Evolutionary conservation across 306 rosid species (phyloP).

Genomic region (Sechiopsis laciniata): DNA sequence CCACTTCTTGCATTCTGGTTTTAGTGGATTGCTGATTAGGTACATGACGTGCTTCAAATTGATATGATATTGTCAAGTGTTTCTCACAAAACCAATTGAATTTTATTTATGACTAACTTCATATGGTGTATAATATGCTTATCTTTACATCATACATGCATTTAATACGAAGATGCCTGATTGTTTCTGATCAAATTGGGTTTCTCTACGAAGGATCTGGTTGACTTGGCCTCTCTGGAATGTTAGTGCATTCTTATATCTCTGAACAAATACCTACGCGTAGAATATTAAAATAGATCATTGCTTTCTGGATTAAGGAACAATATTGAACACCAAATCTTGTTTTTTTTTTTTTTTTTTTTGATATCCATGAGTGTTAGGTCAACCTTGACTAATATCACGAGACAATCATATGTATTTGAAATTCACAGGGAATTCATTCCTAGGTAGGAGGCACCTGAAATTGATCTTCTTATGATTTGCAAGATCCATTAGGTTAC

Average conservation of each 20-base stretch:
- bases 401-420: no score
- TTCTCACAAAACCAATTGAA: slow-evolving; percentile 7
- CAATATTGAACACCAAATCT: no score
- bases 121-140: not conserved
- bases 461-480: no score
- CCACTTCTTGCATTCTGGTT: not conserved
- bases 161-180: not conserved
- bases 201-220: not conserved
- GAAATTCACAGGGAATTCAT: no score
- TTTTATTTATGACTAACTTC: not conserved
- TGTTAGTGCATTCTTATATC: not conserved
- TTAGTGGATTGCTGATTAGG: not conserved
- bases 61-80: not conserved
- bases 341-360: no score
- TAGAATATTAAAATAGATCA: no score
- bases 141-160: not conserved
- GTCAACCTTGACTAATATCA: no score
- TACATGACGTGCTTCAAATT: not conserved
- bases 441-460: no score
- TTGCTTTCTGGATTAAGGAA: no score
- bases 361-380: no score
- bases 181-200: not conserved
- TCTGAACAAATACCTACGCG: no score
- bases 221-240: not conserved
- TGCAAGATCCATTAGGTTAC: no score